These are phyloP conservation scores for Salix dunnii DNA, from an alignment of 345 rosid species.

Conservation along the genomic window DNA sequence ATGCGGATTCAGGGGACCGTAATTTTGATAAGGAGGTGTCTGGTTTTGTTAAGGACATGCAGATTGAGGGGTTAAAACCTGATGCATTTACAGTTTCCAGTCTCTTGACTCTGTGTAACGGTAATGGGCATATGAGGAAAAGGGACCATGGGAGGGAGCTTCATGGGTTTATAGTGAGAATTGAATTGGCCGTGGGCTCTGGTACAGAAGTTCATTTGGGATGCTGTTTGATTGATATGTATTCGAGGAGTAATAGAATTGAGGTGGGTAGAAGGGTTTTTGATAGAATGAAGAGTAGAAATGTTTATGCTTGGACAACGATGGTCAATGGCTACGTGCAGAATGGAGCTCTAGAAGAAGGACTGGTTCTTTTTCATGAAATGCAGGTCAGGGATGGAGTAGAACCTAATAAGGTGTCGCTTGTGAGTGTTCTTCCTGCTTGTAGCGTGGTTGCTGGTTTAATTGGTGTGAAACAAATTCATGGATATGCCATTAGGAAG, in stretches of 20 bases:
- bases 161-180: constrained; percentile 49
- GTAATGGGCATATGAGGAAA: constrained; percentile 19
- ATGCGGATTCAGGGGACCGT: background rate
- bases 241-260: constrained; percentile 35
- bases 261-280: constrained; percentile 37
- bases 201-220: constrained; percentile 46
- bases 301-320: constrained; percentile 62
- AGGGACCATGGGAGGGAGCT: constrained; percentile 51
- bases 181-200: constrained; percentile 25
- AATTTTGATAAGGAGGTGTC: background rate
- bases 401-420: constrained; percentile 52
- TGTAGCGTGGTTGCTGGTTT: constrained; percentile 47
- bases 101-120: constrained; percentile 44
- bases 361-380: constrained; percentile 45
- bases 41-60: background rate
- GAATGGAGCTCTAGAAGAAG: constrained; percentile 44
- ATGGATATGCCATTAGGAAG: constrained; percentile 54
- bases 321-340: constrained; percentile 57
- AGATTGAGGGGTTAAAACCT: constrained; percentile 39
- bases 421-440: constrained; percentile 58
- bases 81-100: constrained; percentile 57
- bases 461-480: constrained; percentile 53
- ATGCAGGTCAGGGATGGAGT: constrained; percentile 47
- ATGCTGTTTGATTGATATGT: constrained; percentile 65
- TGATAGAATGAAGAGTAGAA: constrained; percentile 39